Evolutionary conservation across 2,329 filamentous ascomycete genomes (phyloP), one percentile per base, ranked within the genome.

Genomic region (Nannizziopsis arthrosporioides): DNA sequence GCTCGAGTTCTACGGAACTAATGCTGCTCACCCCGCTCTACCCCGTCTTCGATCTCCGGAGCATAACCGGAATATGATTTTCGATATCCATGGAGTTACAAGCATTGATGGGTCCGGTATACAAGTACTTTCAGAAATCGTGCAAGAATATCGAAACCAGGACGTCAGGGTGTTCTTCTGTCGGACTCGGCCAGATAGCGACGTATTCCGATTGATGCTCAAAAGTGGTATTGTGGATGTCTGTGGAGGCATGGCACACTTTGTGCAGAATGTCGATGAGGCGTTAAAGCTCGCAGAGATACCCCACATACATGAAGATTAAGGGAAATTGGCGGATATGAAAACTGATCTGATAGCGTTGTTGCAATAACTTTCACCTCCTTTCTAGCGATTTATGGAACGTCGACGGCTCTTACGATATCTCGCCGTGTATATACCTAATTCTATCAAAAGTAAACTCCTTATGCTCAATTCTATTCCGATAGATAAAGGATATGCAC

Each of bases 71-170:
- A 95, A 94, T 61, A 75, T 98, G 64, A 88, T 98, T 53, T 96
- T 98, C 59, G 92, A 98, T 62, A 88, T 96, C 6, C 90, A 96
- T 57, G 92, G 92, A n/a, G 92, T 98, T 2, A 94, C 89, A 0
- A 84, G 84, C 22, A 81, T 98, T 58, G 92, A 98, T 62, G 92
- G 88, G 5, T 94, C 88, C 0, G 92, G 90, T 1, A 84, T 86
- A 0, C 92, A 96, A 67, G 90, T 96, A 0, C 72, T 98, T 2
- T 77, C 79, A 41, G 92, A 96, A 66, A 96, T 96, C 56, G 86
- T 98, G 12, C 72, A 80, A 42, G 76, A 73, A 27, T 96, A 96
- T 63, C 73, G 81, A n/a, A 76, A 84, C 31, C 73, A 82, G 3
- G 84, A 83, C 0, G 87, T 90, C 1, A 59, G 68, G 5, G 68